Evolutionary conservation across 345 rosid genomes (phyloP).

Genomic region (Populus nigra): DNA sequence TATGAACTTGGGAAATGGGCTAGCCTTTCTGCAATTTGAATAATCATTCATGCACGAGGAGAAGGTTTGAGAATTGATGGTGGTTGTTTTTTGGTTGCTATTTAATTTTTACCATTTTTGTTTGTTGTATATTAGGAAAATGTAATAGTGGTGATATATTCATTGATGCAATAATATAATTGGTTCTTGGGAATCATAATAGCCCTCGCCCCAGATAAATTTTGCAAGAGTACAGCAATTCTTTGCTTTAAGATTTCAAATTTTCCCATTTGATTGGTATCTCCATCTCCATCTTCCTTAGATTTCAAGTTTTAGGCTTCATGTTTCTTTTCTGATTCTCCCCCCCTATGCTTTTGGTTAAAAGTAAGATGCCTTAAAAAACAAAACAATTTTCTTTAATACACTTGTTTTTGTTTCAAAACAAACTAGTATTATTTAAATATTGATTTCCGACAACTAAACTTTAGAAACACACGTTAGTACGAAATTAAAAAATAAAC

Average conservation of each 20-base stretch:
- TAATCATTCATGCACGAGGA: background rate
- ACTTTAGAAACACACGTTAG: too few relatives aligned
- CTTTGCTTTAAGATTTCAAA: background rate
- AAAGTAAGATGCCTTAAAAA: too few relatives aligned
- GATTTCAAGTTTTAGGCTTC: too few relatives aligned
- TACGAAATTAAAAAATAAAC: too few relatives aligned
- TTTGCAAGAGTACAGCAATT: background rate
- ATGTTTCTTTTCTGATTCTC: too few relatives aligned
- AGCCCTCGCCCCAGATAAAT: constrained; percentile 2
- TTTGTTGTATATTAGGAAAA: constrained; percentile 27
- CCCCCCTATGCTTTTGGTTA: too few relatives aligned
- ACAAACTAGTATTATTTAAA: too few relatives aligned
- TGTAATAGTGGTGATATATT: constrained; percentile 6
- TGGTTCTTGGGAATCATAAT: constrained; percentile 7
- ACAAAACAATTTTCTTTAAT: too few relatives aligned
- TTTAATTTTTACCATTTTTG: background rate
- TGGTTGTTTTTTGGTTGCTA: constrained; percentile 3
- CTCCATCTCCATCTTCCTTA: too few relatives aligned
- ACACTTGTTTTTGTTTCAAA: too few relatives aligned
- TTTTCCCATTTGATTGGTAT: too few relatives aligned
- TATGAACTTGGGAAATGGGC: constrained; percentile 89
- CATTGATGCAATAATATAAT: constrained; percentile 12
- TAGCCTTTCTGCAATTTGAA: constrained; percentile 62
- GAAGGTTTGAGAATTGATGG: constrained; percentile 5
- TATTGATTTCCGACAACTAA: too few relatives aligned